These are phyloP conservation scores for Gyrodon lividus DNA, from an alignment of 768 basidiomycete genomes.

Conservation along the genomic window DNA sequence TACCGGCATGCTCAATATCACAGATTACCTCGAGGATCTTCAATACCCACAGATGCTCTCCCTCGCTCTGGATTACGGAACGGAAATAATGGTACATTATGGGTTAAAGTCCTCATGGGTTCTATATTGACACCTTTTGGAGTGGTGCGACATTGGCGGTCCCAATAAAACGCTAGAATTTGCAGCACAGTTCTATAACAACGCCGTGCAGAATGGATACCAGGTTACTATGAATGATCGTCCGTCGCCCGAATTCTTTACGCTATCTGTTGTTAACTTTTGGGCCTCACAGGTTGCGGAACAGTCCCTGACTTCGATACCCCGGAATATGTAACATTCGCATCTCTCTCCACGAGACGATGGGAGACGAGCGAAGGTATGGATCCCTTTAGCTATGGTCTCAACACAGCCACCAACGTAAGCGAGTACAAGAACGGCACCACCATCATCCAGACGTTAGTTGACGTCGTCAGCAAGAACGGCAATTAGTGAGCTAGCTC, in stretches of 20 bases:
- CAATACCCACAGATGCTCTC: conserved; percentile 53
- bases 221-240: conserved; percentile 50
- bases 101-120: background rate
- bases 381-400: conserved; percentile 52
- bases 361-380: conserved; percentile 65
- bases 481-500: conserved; percentile 51
- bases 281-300: conserved; percentile 39
- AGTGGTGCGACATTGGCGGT: conserved; percentile 62
- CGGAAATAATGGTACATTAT: conserved; percentile 51
- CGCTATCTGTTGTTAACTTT: background rate
- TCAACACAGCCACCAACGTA: conserved; percentile 42
- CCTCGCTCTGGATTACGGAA: conserved; percentile 45
- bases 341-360: conserved; percentile 42
- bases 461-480: conserved; percentile 61
- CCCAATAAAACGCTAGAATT: conserved; percentile 46
- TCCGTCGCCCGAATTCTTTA: conserved; percentile 13
- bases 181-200: conserved; percentile 45
- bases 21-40: conserved; percentile 51
- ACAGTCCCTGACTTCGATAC: conserved; percentile 54
- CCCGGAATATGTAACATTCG: conserved; percentile 52
- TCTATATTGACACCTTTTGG: conserved; percentile 6
- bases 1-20: conserved; percentile 48
- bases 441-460: conserved; percentile 48
- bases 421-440: conserved; percentile 48
- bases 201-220: conserved; percentile 39